Conservation (phyloP, 1,139 yeast genomes). For the Saccharomyces hybrid region DNA sequence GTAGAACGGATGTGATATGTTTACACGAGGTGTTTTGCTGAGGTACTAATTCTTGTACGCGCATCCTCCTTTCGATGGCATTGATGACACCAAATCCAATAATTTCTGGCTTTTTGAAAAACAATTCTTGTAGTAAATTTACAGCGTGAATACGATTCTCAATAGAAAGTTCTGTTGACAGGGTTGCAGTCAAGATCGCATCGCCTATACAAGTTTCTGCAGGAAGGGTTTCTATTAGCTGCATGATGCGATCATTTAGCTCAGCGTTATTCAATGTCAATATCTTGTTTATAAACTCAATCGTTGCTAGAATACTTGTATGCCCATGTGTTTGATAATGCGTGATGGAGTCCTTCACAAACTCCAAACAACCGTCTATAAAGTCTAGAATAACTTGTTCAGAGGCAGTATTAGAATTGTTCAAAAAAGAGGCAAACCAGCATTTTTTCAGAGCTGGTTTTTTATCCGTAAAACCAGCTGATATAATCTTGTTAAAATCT, state of each 20-base stretch:
- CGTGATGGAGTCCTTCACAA: conserved; percentile 7
- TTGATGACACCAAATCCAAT: conserved; percentile 20
- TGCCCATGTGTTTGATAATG: conserved; percentile 20
- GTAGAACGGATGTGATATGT: conserved; percentile 38
- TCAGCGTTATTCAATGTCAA: conserved; percentile 5
- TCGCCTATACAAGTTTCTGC: conserved; percentile 16
- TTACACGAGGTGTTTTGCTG: conserved; percentile 16
- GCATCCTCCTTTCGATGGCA: conserved; percentile 19
- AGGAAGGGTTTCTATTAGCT: conserved; percentile 13
- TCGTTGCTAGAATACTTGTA: conserved; percentile 17
- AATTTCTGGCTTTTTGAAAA: conserved; percentile 16
- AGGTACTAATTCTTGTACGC: conserved; percentile 6
- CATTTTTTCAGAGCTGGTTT: conserved; percentile 53
- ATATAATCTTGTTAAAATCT: conserved; percentile 31
- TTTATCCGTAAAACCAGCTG: conserved; percentile 56
- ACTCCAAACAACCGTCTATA: conserved; percentile 29
- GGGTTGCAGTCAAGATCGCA: conserved; percentile 16
- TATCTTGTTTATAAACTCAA: conserved; percentile 16
- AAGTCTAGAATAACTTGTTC: conserved; percentile 32
- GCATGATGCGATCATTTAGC: conserved; percentile 8
- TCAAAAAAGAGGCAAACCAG: conserved; percentile 49
- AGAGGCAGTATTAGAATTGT: conserved; percentile 33
- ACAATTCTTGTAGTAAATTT: conserved; percentile 14
- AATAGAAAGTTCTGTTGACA: conserved; percentile 16
- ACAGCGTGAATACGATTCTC: conserved; percentile 18